Conservation (phyloP, 106 monocot genomes). For the Phalaenopsis aphrodite region DNA sequence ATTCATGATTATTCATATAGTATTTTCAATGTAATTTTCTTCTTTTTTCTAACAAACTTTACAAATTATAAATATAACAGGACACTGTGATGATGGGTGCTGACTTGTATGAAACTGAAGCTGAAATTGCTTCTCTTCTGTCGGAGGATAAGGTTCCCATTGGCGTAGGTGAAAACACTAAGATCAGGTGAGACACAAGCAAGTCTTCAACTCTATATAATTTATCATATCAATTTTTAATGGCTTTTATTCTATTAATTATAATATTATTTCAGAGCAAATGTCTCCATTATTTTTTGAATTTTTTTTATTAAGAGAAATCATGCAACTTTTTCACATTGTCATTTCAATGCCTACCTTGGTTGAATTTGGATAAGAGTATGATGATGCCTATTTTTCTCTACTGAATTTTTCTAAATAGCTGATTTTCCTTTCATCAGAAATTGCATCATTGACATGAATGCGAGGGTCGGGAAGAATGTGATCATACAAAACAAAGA, state of each 20-base stretch:
- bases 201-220: not conserved
- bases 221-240: not conserved
- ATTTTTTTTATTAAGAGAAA: no score
- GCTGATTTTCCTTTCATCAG: slow-evolving; percentile 14
- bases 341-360: no score
- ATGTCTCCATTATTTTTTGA: no score
- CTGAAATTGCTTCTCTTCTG: slow-evolving; percentile 65
- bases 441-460: slow-evolving; percentile 95
- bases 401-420: not conserved
- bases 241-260: no score
- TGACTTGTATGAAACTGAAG: slow-evolving; percentile 83
- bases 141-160: slow-evolving; percentile 81
- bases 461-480: slow-evolving; percentile 74
- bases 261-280: no score
- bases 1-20: no score
- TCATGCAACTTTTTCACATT: no score
- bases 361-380: not conserved
- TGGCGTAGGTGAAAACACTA: slow-evolving; percentile 72
- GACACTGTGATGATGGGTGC: slow-evolving; percentile 95
- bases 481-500: slow-evolving; percentile 66
- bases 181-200: slow-evolving; percentile 43
- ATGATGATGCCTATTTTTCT: no score
- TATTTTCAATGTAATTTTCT: not conserved
- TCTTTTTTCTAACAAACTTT: not conserved
- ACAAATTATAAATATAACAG: slow-evolving; percentile 19